These are phyloP conservation scores for Hypericum androsaemum DNA, from an alignment of 345 rosid genomes.

Conservation along the genomic window DNA sequence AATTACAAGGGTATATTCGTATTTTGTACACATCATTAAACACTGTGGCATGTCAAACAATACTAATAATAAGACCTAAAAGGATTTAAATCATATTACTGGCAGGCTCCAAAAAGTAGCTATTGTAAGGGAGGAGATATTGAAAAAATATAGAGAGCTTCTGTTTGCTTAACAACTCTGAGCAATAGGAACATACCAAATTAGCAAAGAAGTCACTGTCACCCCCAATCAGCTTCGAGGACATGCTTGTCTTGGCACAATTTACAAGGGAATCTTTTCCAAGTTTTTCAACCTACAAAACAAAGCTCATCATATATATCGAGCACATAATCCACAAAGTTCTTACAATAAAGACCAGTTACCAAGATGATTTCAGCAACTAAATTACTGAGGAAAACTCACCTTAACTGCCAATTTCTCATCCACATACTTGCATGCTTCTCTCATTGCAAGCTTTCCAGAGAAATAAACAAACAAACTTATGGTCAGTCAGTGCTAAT, in stretches of 20 bases:
- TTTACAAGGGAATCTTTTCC: constrained; percentile 83
- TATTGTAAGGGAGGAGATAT: too few relatives aligned
- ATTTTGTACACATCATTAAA: too few relatives aligned
- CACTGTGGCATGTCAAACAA: too few relatives aligned
- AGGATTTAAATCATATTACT: too few relatives aligned
- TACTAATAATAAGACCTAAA: too few relatives aligned
- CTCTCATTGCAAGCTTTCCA: constrained; percentile 94
- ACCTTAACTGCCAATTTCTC: constrained; percentile 86
- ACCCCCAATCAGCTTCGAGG: constrained; percentile 83
- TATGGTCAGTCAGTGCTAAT: neutral
- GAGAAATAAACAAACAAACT: neutral
- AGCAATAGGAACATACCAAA: constrained; percentile 43
- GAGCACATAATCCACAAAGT: neutral
- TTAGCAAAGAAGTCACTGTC: constrained; percentile 93
- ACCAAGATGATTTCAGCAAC: neutral
- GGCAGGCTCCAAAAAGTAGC: too few relatives aligned
- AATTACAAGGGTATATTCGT: too few relatives aligned
- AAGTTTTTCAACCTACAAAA: constrained; percentile 74
- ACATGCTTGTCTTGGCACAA: constrained; percentile 98
- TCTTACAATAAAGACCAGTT: too few relatives aligned
- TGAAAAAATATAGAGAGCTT: neutral
- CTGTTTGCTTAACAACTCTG: neutral
- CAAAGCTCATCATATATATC: neutral
- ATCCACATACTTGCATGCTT: constrained; percentile 85
- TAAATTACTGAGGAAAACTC: constrained; percentile 12